A percentile compares a stretch with the other conserved stretches of the same genome.
Conservation (phyloP, 2,329 filamentous ascomycete species). For the Aspergillus sp. region DNA sequence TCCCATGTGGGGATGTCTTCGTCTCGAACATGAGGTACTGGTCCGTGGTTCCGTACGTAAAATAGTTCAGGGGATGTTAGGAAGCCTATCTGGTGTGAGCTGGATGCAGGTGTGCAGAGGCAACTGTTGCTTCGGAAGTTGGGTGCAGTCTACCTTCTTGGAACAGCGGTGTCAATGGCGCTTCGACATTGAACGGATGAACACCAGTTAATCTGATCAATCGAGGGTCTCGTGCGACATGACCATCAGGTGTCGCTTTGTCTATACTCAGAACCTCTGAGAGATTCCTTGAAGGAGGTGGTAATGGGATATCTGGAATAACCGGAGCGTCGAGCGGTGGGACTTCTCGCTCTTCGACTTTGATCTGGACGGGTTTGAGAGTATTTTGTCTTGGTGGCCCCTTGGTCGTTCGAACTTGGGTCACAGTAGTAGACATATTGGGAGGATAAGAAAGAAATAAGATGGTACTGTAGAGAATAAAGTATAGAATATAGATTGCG, state of each 20-base stretch:
- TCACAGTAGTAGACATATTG: constrained; percentile 30
- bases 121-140: neutral
- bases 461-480: neutral
- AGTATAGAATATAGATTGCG: neutral
- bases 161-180: constrained; percentile 75
- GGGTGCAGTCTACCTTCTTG: constrained; percentile 50
- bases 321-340: constrained; percentile 27
- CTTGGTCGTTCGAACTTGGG: constrained; percentile 22
- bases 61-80: constrained; percentile 84
- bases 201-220: constrained; percentile 84
- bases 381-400: constrained; percentile 13
- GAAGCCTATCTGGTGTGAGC: constrained; percentile 59
- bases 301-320: constrained; percentile 64
- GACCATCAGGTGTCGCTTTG: constrained; percentile 76
- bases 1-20: constrained; percentile 75
- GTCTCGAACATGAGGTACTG: constrained; percentile 74
- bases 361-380: constrained; percentile 25
- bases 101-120: neutral
- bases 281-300: constrained; percentile 60
- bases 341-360: constrained; percentile 27
- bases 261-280: constrained; percentile 71
- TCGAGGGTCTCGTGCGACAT: constrained; percentile 76
- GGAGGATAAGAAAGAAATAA: neutral
- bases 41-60: constrained; percentile 88
- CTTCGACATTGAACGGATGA: constrained; percentile 89